Conservation (phyloP, 441 rosid species). For the Biscutella laevigata region DNA sequence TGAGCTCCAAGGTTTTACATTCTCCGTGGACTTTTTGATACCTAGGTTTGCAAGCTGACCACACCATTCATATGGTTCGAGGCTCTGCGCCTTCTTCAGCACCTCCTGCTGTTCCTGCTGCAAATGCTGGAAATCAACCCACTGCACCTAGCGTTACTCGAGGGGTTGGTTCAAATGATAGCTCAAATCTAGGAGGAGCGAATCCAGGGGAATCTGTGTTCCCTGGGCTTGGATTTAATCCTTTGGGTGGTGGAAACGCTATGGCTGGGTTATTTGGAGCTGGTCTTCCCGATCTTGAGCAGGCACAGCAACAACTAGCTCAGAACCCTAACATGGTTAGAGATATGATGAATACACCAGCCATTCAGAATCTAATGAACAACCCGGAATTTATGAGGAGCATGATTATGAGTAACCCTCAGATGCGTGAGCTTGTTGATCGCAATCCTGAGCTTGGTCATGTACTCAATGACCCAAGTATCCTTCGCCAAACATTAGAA, state of each 20-base stretch:
- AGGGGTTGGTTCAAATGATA: constrained; percentile 51
- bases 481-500: constrained; percentile 51
- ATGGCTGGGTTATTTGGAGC: constrained; percentile 59
- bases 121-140: constrained; percentile 34
- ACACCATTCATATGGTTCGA: constrained; percentile 74
- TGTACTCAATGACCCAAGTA: constrained; percentile 51
- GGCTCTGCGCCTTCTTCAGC: constrained; percentile 50
- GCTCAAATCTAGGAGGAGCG: constrained; percentile 33
- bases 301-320: constrained; percentile 70
- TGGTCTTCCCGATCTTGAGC: constrained; percentile 63
- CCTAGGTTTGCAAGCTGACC: constrained; percentile 73
- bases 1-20: not conserved
- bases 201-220: constrained; percentile 49
- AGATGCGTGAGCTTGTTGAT: constrained; percentile 56
- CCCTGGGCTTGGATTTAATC: constrained; percentile 54
- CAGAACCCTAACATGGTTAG: constrained; percentile 71
- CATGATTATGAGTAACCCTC: constrained; percentile 60
- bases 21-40: constrained; percentile 7
- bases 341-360: constrained; percentile 73
- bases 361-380: constrained; percentile 55
- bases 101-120: constrained; percentile 36
- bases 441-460: constrained; percentile 68
- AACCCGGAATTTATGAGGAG: constrained; percentile 55
- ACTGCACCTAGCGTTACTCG: constrained; percentile 42
- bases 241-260: constrained; percentile 44